Evolutionary conservation across 176 grass and related monocot species (phyloP), one percentile per base, ranked within the genome.

Genomic region (Rhynchospora breviuscula): DNA sequence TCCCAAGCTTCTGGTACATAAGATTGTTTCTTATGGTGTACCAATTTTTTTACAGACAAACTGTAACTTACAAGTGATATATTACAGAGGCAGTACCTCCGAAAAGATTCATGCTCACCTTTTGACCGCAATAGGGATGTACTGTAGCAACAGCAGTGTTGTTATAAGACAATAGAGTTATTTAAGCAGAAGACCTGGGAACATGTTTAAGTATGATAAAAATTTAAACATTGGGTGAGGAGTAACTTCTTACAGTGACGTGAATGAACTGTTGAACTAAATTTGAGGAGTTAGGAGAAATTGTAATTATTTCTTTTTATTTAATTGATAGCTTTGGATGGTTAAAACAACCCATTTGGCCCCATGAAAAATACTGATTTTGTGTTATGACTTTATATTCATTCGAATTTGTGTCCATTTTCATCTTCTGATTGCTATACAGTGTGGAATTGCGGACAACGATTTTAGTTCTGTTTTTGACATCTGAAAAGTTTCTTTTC

Each of bases 1-100:
- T 29, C 18, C 2, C 11, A 5, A 52, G 46, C 14, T 74, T 74
- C 19, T 18, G 19, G 45, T 66, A 6, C 45, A 12, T 51, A 13
- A 11, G 45, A n/a, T 12, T 74, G 14, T 74, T 74, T 74, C 13
- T 46, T 6, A 25, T 6, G 46, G 70, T 10, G 46, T 22, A 52
- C 45, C 48, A 73, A 9, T 48, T 49, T 48, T 73, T 43, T 12
- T 58, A 21, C 14, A 22, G 7, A 60, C 59, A 53, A 74, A 13
- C 1, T 52, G 48, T 21, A 53, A 73, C 52, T 4, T 76, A 29
- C 18, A 25, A 75, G 47, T 13, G 52, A 75, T 54, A 29, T 56
- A 22, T 77, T 77, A 77, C 56, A 54, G 73, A 77, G 73, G 49
- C 56, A 12, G 49, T 77, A 12, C 26, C 15, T 77, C 73, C 17